Percentiles rank a stretch among this genome's conserved stretches.
These are phyloP conservation scores for Syncephalastrum sp. DNA, from an alignment of 371 early-diverging fungal species.

Conservation along the genomic window DNA sequence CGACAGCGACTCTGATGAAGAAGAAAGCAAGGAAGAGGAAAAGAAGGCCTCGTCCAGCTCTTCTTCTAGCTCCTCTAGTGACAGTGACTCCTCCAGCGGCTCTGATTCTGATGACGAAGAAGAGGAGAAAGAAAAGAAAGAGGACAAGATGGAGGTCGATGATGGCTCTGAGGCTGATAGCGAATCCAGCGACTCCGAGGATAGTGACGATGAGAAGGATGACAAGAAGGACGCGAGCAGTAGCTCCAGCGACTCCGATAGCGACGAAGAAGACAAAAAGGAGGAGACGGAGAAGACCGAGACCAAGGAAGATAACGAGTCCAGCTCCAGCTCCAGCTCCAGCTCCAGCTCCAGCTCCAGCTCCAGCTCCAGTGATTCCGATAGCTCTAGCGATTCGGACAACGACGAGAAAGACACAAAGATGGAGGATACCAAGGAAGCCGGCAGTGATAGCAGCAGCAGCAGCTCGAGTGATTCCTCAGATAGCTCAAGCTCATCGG, in stretches of 20 bases:
- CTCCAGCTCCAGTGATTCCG: conserved; percentile 21
- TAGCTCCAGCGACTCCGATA: conserved; percentile 6
- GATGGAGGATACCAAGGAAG: conserved; percentile 10
- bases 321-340: too few relatives aligned
- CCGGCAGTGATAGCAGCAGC: conserved; percentile 5
- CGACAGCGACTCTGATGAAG: conserved; percentile 18
- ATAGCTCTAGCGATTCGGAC: background rate
- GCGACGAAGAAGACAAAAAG: conserved; percentile 13
- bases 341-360: conserved; percentile 26
- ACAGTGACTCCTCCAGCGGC: background rate
- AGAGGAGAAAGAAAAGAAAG: too few relatives aligned
- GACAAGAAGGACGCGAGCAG: conserved; percentile 15
- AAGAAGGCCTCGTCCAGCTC: conserved; percentile 11
- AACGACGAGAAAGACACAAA: conserved; percentile 8
- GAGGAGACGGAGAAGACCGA: conserved; percentile 17
- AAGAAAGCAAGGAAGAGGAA: conserved; percentile 18
- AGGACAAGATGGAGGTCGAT: too few relatives aligned
- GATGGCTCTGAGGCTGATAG: conserved; percentile 11
- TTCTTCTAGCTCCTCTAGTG: conserved; percentile 8
- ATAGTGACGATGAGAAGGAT: conserved; percentile 12
- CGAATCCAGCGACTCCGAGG: conserved; percentile 20
- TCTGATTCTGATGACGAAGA: background rate
- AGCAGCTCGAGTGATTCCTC: conserved; percentile 11
- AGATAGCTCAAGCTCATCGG: conserved; percentile 1
- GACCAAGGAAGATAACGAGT: conserved; percentile 6